Conservation (phyloP, 805 yeast species). For the Suhomyces sp. region DNA sequence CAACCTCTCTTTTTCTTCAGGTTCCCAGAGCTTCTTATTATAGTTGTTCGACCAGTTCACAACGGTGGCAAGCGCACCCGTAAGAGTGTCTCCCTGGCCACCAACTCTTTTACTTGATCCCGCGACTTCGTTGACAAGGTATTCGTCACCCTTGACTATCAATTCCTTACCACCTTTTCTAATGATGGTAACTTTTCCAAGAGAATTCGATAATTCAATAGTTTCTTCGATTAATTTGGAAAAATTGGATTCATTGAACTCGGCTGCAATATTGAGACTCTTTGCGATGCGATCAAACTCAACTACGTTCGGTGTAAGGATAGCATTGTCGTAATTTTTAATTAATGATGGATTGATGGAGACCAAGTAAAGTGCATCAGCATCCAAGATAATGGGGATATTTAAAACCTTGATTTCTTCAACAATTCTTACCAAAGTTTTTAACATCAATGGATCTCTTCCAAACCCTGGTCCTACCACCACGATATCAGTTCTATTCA, state of each 20-base stretch:
- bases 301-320: slow-evolving; percentile 86
- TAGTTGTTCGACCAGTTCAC: slow-evolving; percentile 77
- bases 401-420: slow-evolving; percentile 53
- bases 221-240: slow-evolving; percentile 6
- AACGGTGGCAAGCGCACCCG: slow-evolving; percentile 83
- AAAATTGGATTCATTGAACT: slow-evolving; percentile 7
- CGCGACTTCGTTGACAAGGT: slow-evolving; percentile 42
- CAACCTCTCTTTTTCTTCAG: slow-evolving; percentile 3
- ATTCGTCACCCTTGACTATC: slow-evolving; percentile 51
- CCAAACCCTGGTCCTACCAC: slow-evolving; percentile 96
- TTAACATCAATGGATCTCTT: slow-evolving; percentile 67
- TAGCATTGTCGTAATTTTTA: slow-evolving; percentile 55
- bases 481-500: slow-evolving; percentile 72
- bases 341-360: slow-evolving; percentile 56
- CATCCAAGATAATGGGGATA: slow-evolving; percentile 81
- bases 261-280: slow-evolving; percentile 39
- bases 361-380: slow-evolving; percentile 78
- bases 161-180: slow-evolving; percentile 72
- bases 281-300: slow-evolving; percentile 73
- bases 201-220: slow-evolving; percentile 39
- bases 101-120: slow-evolving; percentile 87
- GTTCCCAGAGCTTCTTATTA: slow-evolving; percentile 55
- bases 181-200: slow-evolving; percentile 62
- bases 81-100: slow-evolving; percentile 94
- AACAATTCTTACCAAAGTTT: slow-evolving; percentile 57